phyloP scores from a whole-genome alignment of 2,329 filamentous ascomycete genomes.

The Drechmeria coniospora region DNA sequence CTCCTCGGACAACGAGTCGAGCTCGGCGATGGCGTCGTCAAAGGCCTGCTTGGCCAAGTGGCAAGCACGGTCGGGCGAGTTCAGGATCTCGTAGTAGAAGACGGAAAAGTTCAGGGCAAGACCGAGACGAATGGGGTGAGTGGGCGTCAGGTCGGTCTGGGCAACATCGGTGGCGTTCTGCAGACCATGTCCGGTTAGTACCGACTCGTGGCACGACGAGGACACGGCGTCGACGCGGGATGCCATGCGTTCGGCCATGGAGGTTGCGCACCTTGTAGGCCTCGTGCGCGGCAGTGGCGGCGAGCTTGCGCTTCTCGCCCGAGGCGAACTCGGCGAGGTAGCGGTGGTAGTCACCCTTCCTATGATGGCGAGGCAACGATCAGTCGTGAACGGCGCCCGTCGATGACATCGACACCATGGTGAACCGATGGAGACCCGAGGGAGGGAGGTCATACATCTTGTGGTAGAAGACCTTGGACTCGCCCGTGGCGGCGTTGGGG shows the following conservation, averaged over 20 bases:
- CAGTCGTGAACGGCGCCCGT: conserved; percentile 1
- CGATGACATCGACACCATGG: too few relatives aligned
- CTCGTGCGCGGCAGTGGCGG: conserved; percentile 77
- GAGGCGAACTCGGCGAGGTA: conserved; percentile 89
- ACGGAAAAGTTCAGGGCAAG: conserved; percentile 98
- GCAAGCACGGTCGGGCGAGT: conserved; percentile 94
- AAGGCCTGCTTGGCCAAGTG: conserved; percentile 98
- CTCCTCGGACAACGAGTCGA: conserved; percentile 94
- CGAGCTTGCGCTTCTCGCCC: conserved; percentile 80
- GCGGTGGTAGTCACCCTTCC: conserved; percentile 96
- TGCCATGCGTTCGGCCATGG: conserved; percentile 8
- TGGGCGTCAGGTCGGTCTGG: conserved; percentile 92
- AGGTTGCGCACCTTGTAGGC: conserved; percentile 74
- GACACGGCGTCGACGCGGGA: conserved; percentile 9
- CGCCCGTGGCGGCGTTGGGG: conserved; percentile 87
- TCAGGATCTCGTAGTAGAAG: conserved; percentile 99
- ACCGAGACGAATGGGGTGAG: conserved; percentile 94
- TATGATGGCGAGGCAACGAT: conserved; percentile 20
- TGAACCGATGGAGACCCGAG: not conserved
- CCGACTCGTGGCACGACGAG: conserved; percentile 1
- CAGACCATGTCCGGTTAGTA: conserved; percentile 1
- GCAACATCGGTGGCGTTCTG: conserved; percentile 96
- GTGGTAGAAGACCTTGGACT: conserved; percentile 99
- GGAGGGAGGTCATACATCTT: conserved; percentile 62
- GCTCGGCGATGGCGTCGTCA: conserved; percentile 95